These are phyloP conservation scores for Citrullus mucosospermus DNA, from an alignment of 306 rosid genomes.

Conservation along the genomic window DNA sequence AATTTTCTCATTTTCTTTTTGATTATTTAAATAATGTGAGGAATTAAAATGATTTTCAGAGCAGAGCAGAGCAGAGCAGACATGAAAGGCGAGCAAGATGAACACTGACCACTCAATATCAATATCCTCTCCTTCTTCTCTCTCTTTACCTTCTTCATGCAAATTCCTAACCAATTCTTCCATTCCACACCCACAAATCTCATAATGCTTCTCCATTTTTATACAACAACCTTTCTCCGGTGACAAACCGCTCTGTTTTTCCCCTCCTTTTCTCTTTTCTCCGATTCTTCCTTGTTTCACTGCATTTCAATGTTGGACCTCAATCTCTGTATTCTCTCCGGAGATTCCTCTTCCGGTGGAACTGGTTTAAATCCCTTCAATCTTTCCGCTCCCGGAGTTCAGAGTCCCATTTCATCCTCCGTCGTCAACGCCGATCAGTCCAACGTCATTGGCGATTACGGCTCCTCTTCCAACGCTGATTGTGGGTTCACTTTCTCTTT, in stretches of 20 bases:
- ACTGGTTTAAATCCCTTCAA: neutral
- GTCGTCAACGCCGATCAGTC: neutral
- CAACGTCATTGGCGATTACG: neutral
- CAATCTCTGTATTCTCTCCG: neutral
- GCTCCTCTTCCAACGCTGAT: slow-evolving; percentile 11
- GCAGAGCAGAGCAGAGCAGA: slow-evolving; percentile 4
- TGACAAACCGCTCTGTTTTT: neutral
- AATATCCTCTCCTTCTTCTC: neutral
- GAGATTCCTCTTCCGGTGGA: neutral
- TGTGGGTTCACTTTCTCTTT: slow-evolving; percentile 31
- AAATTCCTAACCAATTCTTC: neutral
- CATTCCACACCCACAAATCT: neutral
- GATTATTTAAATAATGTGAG: neutral
- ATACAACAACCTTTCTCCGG: neutral
- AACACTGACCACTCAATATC: neutral
- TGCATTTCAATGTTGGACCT: neutral
- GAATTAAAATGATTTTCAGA: slow-evolving; percentile 2
- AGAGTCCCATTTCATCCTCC: neutral
- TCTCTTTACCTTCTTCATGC: neutral
- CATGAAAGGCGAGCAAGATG: slow-evolving; percentile 1
- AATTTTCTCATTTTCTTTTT: neutral
- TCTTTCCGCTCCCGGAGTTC: neutral
- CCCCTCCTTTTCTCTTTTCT: no score
- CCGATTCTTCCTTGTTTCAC: neutral
- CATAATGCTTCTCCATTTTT: neutral